Evolutionary conservation across 2,329 filamentous ascomycete species (phyloP).

Genomic region (Penicillium concentricum): DNA sequence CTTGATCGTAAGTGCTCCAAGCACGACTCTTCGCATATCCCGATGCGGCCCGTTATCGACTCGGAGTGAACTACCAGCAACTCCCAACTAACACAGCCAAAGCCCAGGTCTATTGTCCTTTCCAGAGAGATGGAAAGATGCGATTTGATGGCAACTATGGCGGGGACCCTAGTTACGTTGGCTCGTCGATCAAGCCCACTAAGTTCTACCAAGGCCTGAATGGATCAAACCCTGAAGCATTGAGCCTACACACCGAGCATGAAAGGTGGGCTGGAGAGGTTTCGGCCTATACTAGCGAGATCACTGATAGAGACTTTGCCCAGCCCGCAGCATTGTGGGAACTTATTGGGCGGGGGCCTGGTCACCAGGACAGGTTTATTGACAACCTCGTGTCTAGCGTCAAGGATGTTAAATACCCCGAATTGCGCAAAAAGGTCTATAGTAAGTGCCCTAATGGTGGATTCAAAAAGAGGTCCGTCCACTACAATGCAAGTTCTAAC

Average conservation of each 20-base stretch:
- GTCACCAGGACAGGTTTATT: constrained; percentile 35
- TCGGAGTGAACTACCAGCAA: constrained; percentile 45
- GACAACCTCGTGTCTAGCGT: constrained; percentile 28
- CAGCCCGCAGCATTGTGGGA: constrained; percentile 34
- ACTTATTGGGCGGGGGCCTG: constrained; percentile 31
- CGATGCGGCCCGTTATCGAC: constrained; percentile 49
- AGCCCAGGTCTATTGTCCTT: constrained; percentile 51
- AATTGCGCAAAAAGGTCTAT: constrained; percentile 29
- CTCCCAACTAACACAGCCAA: constrained; percentile 42
- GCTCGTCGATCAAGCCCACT: constrained; percentile 29
- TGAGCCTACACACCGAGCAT: constrained; percentile 27
- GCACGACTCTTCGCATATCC: constrained; percentile 62
- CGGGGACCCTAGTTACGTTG: constrained; percentile 56
- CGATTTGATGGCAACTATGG: constrained; percentile 55
- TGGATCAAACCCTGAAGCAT: background rate
- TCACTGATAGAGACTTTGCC: constrained; percentile 30
- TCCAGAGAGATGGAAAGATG: constrained; percentile 43
- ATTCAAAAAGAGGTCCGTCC: too few relatives aligned
- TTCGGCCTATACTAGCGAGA: constrained; percentile 16
- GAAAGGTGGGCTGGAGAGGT: constrained; percentile 32
- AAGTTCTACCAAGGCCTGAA: constrained; percentile 4
- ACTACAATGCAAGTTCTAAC: background rate
- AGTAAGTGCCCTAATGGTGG: constrained; percentile 17
- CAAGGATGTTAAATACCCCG: constrained; percentile 16
- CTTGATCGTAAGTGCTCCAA: constrained; percentile 51